Conservation (phyloP, 2,329 filamentous ascomycete species). For the Apiospora kogelbergensis region DNA sequence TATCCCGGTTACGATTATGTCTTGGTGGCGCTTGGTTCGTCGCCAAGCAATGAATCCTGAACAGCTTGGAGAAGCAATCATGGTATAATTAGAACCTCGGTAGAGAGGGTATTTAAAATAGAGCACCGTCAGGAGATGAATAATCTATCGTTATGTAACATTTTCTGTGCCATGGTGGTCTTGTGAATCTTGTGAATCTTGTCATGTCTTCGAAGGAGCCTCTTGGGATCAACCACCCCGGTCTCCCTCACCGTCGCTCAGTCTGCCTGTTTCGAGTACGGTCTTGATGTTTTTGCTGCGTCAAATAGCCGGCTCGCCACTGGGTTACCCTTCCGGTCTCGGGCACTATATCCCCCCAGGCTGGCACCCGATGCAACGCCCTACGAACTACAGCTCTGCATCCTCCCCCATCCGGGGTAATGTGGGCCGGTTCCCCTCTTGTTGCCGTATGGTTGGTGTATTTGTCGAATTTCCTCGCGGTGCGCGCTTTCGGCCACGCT, state of each 20-base stretch:
- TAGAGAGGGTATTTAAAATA: neutral
- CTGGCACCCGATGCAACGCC: neutral
- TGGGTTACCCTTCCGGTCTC: neutral
- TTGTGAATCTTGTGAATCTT: too few relatives aligned
- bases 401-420: neutral
- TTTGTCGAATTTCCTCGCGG: too few relatives aligned
- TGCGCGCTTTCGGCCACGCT: neutral
- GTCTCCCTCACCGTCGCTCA: neutral
- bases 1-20: slow-evolving; percentile 2
- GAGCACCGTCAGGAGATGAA: neutral
- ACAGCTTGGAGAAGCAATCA: slow-evolving; percentile 4
- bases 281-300: neutral
- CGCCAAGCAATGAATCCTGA: neutral
- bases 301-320: neutral
- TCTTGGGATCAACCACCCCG: too few relatives aligned
- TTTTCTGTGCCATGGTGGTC: neutral
- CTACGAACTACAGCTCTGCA: neutral
- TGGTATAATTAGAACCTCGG: slow-evolving; percentile 1
- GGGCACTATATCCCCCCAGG: neutral
- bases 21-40: slow-evolving; percentile 1
- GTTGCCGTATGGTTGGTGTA: too few relatives aligned
- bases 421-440: neutral
- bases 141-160: neutral
- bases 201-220: too few relatives aligned
- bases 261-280: neutral